Evolutionary conservation across 2,329 filamentous ascomycete species (phyloP), one percentile per base, ranked within the genome.

Genomic region (Sporothrix euskadiensis): DNA sequence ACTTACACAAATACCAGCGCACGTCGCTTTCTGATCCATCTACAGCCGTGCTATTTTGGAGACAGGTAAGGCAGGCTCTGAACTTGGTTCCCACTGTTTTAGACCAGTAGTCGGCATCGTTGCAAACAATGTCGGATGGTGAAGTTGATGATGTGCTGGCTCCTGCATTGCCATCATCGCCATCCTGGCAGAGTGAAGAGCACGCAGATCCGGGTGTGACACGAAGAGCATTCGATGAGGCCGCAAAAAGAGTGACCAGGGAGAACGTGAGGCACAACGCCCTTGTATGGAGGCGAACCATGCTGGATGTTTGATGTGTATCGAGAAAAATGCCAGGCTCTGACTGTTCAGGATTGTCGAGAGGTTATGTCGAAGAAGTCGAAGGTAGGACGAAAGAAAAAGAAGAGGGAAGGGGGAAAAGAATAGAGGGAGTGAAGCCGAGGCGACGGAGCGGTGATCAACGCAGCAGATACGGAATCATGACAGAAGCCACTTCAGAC

Each of bases 201-300:
- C 87, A 89, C 10, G 81, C 77, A 0, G 87, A 89, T 10, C 84
- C 84, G 0, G 87, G 85, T 1, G 85, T 84, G 1, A 88, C 83
- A 71, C 85, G 80, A 3, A 88, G 79, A 2, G 82, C 82, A 1
- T 12, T 65, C 14, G 3, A 63, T 71, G 59, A 41, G 4, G 32
- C 52, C 72, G 57, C 49, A 78, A 73, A 52, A 78, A 56, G 32
- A 32, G 35, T 16, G 30, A 12, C 35, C 8, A 8, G 30, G 35
- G 14, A 14, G 16, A 35, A 32, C n/a, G 19, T 9, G 5, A 69
- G 47, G 65, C 16, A 35, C 16, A n/a, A 2, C 0, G 30, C 47
- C 47, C 30, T 35, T 54, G 44, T n/a, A 39, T 26, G 39, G 14
- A 54, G 3, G n/a, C 22, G 30, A 59, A 59, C 26, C 44, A 69